Conservation (phyloP, 805 yeast species). For the Blastobotrys mokoenaii region DNA sequence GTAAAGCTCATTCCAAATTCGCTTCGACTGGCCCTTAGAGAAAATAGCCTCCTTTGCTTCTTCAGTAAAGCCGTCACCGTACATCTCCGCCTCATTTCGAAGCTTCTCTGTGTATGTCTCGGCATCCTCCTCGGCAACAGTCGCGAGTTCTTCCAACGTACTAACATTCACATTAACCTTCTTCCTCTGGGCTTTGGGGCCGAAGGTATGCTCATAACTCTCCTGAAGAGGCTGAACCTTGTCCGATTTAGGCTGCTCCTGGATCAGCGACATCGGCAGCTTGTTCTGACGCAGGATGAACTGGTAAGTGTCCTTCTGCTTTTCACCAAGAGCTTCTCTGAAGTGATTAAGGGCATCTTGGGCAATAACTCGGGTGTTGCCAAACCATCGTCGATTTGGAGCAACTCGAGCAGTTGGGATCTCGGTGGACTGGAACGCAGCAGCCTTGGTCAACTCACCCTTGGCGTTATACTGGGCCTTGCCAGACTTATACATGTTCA, state of each 20-base stretch:
- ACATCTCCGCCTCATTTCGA: constrained; percentile 41
- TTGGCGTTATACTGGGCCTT: constrained; percentile 76
- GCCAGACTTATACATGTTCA: constrained; percentile 91
- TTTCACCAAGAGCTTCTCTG: constrained; percentile 87
- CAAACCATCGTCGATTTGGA: constrained; percentile 96
- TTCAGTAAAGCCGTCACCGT: constrained; percentile 69
- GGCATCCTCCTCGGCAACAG: constrained; percentile 46
- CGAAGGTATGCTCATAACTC: constrained; percentile 71
- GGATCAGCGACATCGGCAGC: constrained; percentile 89
- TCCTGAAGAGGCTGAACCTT: constrained; percentile 77
- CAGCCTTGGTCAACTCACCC: constrained; percentile 84
- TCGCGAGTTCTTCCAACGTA: constrained; percentile 69
- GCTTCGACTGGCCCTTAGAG: constrained; percentile 93
- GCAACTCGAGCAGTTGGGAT: constrained; percentile 88
- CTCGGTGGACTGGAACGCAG: constrained; percentile 78
- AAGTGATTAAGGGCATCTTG: constrained; percentile 94
- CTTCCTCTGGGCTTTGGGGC: constrained; percentile 91
- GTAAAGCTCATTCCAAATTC: constrained; percentile 97
- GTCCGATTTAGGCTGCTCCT: constrained; percentile 61
- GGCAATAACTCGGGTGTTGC: constrained; percentile 93
- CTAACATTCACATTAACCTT: constrained; percentile 78
- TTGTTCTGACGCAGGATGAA: constrained; percentile 83
- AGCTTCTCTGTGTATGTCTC: constrained; percentile 62
- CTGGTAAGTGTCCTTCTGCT: constrained; percentile 73
- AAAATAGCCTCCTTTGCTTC: constrained; percentile 94